Base-by-base conservation (phyloP, 768 basidiomycete genomes). In the Vishniacozyma victoriae region DNA sequence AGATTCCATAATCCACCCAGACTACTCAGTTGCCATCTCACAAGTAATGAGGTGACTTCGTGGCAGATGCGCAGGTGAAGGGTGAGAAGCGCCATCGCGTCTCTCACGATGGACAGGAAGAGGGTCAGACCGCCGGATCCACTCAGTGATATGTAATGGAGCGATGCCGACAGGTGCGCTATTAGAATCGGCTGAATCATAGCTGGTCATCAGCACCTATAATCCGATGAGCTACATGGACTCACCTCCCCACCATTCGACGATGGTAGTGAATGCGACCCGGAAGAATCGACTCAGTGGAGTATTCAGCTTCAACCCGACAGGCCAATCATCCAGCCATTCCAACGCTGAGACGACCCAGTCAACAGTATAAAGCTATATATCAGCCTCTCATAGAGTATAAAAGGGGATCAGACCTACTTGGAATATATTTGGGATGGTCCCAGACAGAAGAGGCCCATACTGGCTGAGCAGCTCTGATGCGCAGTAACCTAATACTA, bases 261-360 rank as follows among this genome's bases (percentile, higher is more conserved):
- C 78, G 13, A 87, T 54, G 20, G 77, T 78, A 2, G 83, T 75
- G 41, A 95, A 83, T 0, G 79, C 77, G 49, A 82, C 78, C n/a
- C 83, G 81, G 61, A 88, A 85, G 66, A 95, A 85, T 20, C 77
- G 75, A 58, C 88, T 87, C n/a, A 99, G 78, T 59, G 96, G 87
- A 0, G 88, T 87, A 63, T 97, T 97, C 44, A 99, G 82, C 72
- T 99, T 99, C 33, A 99, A 74, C 1, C 95, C 93, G 1, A 84
- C 90, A 0, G 93, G 93, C 93, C 93, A 97, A 52, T 85, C 81
- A 67, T 95, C 86, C 12, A 99, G 77, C 92, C 91, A 96, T 1
- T 76, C 59, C 2, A 96, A 75, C 40, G 74, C 72, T 2, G 75
- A 64, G 4, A 85, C 74, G 1, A 82, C 64, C 50, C 76, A 72